Conservation (phyloP, 495 filamentous ascomycete species). For the Aspergillus asperescens region DNA sequence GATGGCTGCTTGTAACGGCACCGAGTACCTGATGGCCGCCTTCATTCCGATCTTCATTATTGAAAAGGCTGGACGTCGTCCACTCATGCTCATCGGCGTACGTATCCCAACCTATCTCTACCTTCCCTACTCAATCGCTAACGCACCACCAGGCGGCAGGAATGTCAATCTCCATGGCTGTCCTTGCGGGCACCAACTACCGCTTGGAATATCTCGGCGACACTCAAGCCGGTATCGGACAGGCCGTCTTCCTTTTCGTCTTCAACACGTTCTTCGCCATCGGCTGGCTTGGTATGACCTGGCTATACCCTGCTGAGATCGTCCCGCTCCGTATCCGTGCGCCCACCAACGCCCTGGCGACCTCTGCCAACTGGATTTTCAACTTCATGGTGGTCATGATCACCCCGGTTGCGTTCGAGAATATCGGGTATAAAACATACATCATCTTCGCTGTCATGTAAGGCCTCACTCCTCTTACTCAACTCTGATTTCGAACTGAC, state of each 20-base stretch:
- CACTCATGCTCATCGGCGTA: constrained; percentile 66
- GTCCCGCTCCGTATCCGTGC: constrained; percentile 66
- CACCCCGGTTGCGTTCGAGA: constrained; percentile 62
- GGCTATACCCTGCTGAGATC: constrained; percentile 71
- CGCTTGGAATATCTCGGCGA: constrained; percentile 23
- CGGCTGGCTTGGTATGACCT: constrained; percentile 77
- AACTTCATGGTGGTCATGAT: constrained; percentile 65
- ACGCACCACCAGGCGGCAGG: constrained; percentile 45
- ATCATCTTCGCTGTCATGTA: constrained; percentile 73
- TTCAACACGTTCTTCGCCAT: constrained; percentile 75
- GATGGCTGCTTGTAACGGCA: constrained; percentile 62
- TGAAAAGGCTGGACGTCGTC: constrained; percentile 61
- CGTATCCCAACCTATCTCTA: constrained; percentile 35
- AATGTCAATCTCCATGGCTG: constrained; percentile 63
- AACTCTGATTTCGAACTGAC: constrained; percentile 15
- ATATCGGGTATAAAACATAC: constrained; percentile 67
- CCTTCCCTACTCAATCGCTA: constrained; percentile 32
- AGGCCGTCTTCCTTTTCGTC: constrained; percentile 60
- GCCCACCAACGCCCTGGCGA: constrained; percentile 66
- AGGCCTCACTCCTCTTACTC: constrained; percentile 11
- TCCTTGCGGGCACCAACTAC: constrained; percentile 50
- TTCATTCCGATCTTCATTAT: constrained; percentile 68
- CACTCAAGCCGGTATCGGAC: constrained; percentile 37
- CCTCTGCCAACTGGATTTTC: constrained; percentile 51
- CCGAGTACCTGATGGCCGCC: constrained; percentile 69